Percentiles rank a stretch among this genome's conserved stretches.
phyloP scores from a whole-genome alignment of 202 grass and related monocot species.

The Alloteropsis angusta region DNA sequence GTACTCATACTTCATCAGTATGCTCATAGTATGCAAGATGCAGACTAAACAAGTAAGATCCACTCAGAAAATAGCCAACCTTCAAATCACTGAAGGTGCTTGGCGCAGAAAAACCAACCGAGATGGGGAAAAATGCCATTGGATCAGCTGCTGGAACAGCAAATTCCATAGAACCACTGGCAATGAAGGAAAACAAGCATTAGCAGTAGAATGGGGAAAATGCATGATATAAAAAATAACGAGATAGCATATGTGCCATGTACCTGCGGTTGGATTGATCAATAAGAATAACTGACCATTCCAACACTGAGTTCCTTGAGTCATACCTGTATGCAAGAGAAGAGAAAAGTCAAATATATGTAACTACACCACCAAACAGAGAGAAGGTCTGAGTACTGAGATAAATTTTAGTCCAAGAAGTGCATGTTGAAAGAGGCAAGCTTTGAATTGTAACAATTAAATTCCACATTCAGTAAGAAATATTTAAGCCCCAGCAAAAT shows the following conservation, averaged over 20 bases:
- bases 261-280: constrained; percentile 79
- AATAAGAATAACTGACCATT: constrained; percentile 77
- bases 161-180: constrained; percentile 95
- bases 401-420: background rate
- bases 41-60: background rate
- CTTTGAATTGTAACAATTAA: background rate
- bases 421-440: background rate
- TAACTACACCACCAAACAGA: background rate
- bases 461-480: background rate
- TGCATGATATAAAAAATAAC: background rate
- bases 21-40: background rate
- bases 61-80: constrained; percentile 38
- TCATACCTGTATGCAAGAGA: constrained; percentile 50
- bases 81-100: constrained; percentile 68
- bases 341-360: constrained; percentile 10
- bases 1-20: background rate
- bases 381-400: background rate
- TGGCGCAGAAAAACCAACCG: constrained; percentile 62
- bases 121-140: constrained; percentile 73
- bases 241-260: background rate
- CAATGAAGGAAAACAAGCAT: constrained; percentile 17
- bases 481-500: background rate
- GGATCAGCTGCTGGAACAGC: constrained; percentile 68
- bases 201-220: background rate
- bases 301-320: constrained; percentile 64